Base-by-base conservation (phyloP, 176 grass and related monocot genomes). In the Eragrostis curvula region DNA sequence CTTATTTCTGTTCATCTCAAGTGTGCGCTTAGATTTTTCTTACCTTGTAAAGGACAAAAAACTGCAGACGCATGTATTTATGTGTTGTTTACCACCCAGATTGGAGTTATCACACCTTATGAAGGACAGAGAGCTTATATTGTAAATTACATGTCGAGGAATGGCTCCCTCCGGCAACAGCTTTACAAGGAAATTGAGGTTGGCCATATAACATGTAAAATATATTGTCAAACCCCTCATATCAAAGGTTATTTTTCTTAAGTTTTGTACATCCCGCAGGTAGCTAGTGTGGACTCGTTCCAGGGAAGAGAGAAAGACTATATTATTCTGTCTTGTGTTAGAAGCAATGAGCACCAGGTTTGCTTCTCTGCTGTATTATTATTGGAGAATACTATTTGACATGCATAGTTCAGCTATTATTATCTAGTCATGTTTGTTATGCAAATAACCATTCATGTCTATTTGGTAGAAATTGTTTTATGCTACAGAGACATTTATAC, bases 121-220 rank as follows among this genome's bases (percentile, higher is more conserved):
- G 96, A 99, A 93, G 96, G 96, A 84, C 96, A 99, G 69, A 93
- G 96, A 83, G 96, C 96, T 48, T 99, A 96, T 84, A 99, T 99
- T 83, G 93, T 96, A 29, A 99, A 96, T 85, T 96, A 99, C 70
- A 99, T 99, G 96, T 71, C 96, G 86, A 96, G 96, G 79, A 99
- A 99, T 77, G 96, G 96, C 39, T 90, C 96, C 71, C 93, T 99
- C 68, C 82, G 96, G 21, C 96, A 99, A 88, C 96, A 99, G 45
- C 93, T 99, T 48, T 99, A 99, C 76, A 99, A 99, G 78, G 96
- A 99, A 96, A 99, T 99, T 14, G 96, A 99, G 96, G 96, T 98
- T 57, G 43, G 24, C 12, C 28, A 60, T 73, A 45, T 68, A 78
- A 62, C 47, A 10, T 72, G 45, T 25, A 43, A 68, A 30, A 40